Evolutionary conservation across 768 basidiomycete species (phyloP).

Genomic region (Agaricus subrufescens): DNA sequence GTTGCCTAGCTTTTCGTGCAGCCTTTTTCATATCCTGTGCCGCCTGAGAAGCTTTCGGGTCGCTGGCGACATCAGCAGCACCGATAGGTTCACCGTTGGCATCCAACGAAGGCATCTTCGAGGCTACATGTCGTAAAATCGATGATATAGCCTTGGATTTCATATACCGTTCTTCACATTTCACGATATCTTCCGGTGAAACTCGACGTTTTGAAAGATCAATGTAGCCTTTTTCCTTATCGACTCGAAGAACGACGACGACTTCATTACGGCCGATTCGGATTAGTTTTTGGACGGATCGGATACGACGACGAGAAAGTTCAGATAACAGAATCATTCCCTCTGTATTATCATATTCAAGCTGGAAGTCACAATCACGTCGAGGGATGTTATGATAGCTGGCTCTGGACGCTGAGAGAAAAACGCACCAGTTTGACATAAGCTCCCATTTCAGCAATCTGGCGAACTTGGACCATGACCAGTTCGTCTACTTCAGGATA

Average conservation of each 20-base stretch:
- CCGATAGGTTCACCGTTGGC: slow-evolving; percentile 25
- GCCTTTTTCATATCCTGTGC: slow-evolving; percentile 43
- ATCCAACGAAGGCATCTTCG: slow-evolving; percentile 59
- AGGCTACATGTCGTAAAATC: slow-evolving; percentile 87
- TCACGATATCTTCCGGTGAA: slow-evolving; percentile 96
- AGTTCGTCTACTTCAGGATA: slow-evolving; percentile 97
- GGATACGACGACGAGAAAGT: slow-evolving; percentile 90
- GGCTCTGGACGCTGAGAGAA: neutral
- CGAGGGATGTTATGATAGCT: neutral
- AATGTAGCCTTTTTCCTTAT: slow-evolving; percentile 99
- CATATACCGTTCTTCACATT: slow-evolving; percentile 97
- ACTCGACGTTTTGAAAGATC: slow-evolving; percentile 98
- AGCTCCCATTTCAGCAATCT: slow-evolving; percentile 99
- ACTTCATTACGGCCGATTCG: slow-evolving; percentile 97
- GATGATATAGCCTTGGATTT: slow-evolving; percentile 96
- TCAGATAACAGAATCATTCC: slow-evolving; percentile 99
- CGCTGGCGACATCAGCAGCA: slow-evolving; percentile 17
- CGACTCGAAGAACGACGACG: slow-evolving; percentile 95
- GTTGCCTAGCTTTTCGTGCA: slow-evolving; percentile 37
- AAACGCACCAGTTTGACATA: slow-evolving; percentile 90
- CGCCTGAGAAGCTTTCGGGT: slow-evolving; percentile 28
- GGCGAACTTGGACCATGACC: slow-evolving; percentile 99
- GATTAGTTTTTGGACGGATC: slow-evolving; percentile 97
- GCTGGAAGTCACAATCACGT: slow-evolving; percentile 38
- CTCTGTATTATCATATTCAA: slow-evolving; percentile 98